Evolutionary conservation across 805 yeast species (phyloP).

Genomic region (Wickerhamiella brachini): DNA sequence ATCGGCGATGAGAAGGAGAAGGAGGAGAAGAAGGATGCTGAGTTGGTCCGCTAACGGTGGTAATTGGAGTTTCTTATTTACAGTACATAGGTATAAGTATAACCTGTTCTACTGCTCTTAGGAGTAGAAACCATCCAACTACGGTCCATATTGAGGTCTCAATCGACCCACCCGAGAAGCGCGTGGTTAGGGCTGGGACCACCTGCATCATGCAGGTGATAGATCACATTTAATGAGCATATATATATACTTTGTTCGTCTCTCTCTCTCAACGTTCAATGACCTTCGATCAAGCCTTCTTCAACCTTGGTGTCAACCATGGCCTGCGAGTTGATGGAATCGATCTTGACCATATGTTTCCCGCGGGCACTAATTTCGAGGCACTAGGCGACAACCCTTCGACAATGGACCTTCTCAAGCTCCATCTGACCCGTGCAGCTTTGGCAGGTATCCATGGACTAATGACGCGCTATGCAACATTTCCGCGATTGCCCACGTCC

Average conservation of each 20-base stretch:
- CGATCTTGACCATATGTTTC: slow-evolving; percentile 1
- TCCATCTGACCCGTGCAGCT: slow-evolving; percentile 1
- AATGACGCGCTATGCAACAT: background rate
- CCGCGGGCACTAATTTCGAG: slow-evolving; percentile 2
- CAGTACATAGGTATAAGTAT: too few relatives aligned
- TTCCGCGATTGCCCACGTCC: background rate
- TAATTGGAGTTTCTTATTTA: too few relatives aligned
- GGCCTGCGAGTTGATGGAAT: background rate
- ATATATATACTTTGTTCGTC: background rate
- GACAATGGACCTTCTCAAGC: background rate
- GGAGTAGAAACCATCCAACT: too few relatives aligned
- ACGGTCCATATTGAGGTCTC: too few relatives aligned
- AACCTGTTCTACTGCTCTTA: too few relatives aligned
- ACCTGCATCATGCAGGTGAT: background rate
- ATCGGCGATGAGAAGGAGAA: slow-evolving; percentile 14
- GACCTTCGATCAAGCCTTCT: background rate
- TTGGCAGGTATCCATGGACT: background rate
- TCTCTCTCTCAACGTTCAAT: background rate
- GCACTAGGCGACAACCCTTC: background rate
- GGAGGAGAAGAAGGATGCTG: background rate
- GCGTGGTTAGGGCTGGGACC: background rate
- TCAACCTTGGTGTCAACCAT: background rate
- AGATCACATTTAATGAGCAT: background rate
- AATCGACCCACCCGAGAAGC: too few relatives aligned
- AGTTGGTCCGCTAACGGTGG: background rate